Evolutionary conservation across 192 early-diverging fungal genomes (phyloP).

Genomic region (Podila minutissima): DNA sequence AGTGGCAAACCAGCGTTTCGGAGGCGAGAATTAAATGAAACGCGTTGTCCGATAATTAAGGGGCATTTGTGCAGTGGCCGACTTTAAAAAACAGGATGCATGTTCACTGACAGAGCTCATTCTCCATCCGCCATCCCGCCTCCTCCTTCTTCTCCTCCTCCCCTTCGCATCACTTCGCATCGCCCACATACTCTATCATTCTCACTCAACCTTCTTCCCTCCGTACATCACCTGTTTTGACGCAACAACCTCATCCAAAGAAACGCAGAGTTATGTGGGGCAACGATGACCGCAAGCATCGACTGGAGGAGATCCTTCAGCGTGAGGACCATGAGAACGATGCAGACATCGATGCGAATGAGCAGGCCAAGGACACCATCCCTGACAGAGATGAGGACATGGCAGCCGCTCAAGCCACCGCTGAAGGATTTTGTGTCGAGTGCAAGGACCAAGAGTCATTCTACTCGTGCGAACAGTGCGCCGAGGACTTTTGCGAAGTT

Average conservation of each 20-base stretch:
- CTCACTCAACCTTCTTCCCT: background rate
- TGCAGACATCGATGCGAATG: background rate
- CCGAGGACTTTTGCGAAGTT: slow-evolving; percentile 91
- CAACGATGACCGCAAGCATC: slow-evolving; percentile 48
- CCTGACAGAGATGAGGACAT: slow-evolving; percentile 35
- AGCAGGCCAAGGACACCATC: background rate
- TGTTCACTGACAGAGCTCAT: background rate
- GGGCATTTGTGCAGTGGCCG: too few relatives aligned
- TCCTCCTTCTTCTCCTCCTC: background rate
- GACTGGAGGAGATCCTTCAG: slow-evolving; percentile 50
- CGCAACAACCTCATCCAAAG: background rate
- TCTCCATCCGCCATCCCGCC: background rate
- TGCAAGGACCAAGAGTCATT: slow-evolving; percentile 82
- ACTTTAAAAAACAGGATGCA: background rate
- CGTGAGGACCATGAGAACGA: slow-evolving; percentile 51
- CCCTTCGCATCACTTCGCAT: background rate
- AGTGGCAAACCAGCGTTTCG: too few relatives aligned
- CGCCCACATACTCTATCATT: background rate
- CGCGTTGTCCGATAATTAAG: too few relatives aligned
- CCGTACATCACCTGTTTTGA: background rate
- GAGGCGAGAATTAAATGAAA: too few relatives aligned
- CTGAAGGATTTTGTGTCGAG: slow-evolving; percentile 88
- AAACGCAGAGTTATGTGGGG: slow-evolving; percentile 23
- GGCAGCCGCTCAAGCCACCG: slow-evolving; percentile 52
- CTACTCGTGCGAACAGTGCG: slow-evolving; percentile 83